Base-by-base conservation (phyloP, 805 yeast genomes). In the Metschnikowia kofuensis region DNA sequence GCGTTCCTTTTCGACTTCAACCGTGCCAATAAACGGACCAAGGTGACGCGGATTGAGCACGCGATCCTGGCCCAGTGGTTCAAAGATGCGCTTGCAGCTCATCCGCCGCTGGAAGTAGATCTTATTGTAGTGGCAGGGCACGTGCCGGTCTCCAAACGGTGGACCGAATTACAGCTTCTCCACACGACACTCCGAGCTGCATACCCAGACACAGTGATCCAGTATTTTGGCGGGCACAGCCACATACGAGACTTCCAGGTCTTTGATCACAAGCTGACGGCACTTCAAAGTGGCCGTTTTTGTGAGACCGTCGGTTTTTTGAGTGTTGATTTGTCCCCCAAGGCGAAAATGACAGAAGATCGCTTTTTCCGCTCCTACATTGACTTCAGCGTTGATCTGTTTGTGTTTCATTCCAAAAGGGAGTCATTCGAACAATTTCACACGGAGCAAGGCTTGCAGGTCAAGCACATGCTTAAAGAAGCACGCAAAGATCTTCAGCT, bases 301-400 rank as follows among this genome's bases (percentile, higher is more conserved):
- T 81, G 96, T 61, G 98, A 92, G 63, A 92, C 98, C 0, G 78
- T 87, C n/a, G 98, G 98, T 0, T 92, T 90, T 77, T 66, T 86
- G 11, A 81, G 95, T 27, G 68, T 89, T 21, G 71, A 76, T 51
- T 44, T 64, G 29, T 42, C 56, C 1, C 48, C 60, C 40, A 40
- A 50, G 32, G 49, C 51, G 3, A 35, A 31, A n/a, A 45, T 26
- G 10, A 38, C 38, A 29, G 55, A 27, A 34, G 62, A 42, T 49
- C 57, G 51, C 15, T 79, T 59, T 62, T 75, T 67, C 35, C 76
- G 98, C 59, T 74, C 84, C 26, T 91, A 92, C 66, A 79, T 91
- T 50, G 98, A 91, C 63, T 90, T 90, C 72, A 90, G 85, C 64
- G 63, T 77, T 15, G 76, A 80, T 49, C 85, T 96, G 12, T 86